phyloP scores from a whole-genome alignment of 2,329 filamentous ascomycete species.

The Penicillium sp. region DNA sequence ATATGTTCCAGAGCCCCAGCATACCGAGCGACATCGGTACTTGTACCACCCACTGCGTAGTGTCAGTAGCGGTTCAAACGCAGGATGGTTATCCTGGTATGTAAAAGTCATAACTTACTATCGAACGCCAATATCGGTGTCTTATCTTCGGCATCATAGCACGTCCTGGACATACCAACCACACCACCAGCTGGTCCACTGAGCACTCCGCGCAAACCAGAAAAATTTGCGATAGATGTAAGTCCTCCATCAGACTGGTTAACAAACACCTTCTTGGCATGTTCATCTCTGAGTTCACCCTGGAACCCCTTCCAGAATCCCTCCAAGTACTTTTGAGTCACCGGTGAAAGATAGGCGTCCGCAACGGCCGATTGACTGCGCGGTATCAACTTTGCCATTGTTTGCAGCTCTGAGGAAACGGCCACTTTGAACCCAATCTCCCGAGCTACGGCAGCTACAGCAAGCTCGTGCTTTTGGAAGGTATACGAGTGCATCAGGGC shows the following conservation, averaged over 20 bases:
- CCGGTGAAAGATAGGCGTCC: constrained; percentile 70
- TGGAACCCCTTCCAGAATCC: constrained; percentile 62
- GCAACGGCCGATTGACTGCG: constrained; percentile 71
- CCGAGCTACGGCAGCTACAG: background rate
- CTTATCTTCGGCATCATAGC: constrained; percentile 72
- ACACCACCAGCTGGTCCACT: constrained; percentile 89
- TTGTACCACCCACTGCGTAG: constrained; percentile 73
- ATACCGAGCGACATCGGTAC: constrained; percentile 82
- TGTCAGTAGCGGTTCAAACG: background rate
- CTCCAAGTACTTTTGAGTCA: constrained; percentile 68
- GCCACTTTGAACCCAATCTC: constrained; percentile 68
- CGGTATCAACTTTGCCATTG: constrained; percentile 78
- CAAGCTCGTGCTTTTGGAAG: constrained; percentile 72
- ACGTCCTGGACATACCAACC: constrained; percentile 86
- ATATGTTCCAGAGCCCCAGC: constrained; percentile 86
- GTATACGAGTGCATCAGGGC: constrained; percentile 88
- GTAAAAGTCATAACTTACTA: background rate
- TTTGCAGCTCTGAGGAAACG: constrained; percentile 63
- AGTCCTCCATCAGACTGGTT: constrained; percentile 85
- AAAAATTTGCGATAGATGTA: constrained; percentile 22
- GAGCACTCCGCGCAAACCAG: constrained; percentile 73
- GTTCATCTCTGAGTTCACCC: constrained; percentile 59
- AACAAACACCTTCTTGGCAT: background rate
- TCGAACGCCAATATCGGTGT: constrained; percentile 8
- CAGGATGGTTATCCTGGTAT: too few species aligned